A percentile compares a stretch with the other conserved stretches of the same genome.
phyloP scores from a whole-genome alignment of 2,329 filamentous ascomycete species.

The Capronia americana region DNA sequence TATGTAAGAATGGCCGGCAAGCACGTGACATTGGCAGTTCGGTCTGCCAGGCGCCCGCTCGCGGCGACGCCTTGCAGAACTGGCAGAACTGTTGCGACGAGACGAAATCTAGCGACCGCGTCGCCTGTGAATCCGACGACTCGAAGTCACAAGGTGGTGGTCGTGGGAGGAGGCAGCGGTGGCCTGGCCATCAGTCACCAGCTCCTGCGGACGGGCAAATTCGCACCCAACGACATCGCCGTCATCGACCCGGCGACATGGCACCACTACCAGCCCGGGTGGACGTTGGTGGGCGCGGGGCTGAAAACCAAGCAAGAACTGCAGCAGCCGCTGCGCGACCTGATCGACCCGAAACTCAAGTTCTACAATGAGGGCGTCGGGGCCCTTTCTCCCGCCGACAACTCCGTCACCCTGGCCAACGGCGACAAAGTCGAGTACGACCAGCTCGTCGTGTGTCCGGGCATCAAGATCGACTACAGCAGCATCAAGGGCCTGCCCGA shows the following conservation, averaged over 20 bases:
- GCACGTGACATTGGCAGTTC: neutral
- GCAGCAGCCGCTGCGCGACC: constrained; percentile 55
- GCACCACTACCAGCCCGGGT: constrained; percentile 73
- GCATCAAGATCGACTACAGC: constrained; percentile 59
- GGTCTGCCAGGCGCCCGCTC: neutral
- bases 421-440: constrained; percentile 67
- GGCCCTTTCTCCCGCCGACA: constrained; percentile 62
- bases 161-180: constrained; percentile 71
- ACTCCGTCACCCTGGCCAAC: constrained; percentile 61
- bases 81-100: neutral
- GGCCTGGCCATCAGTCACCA: constrained; percentile 72
- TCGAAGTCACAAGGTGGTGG: constrained; percentile 67
- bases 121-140: constrained; percentile 46
- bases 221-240: constrained; percentile 66
- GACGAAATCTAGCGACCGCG: constrained; percentile 40
- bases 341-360: constrained; percentile 67
- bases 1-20: neutral
- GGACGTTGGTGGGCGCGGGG: constrained; percentile 72
- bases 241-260: constrained; percentile 67
- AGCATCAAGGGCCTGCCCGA: constrained; percentile 64
- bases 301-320: constrained; percentile 68
- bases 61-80: neutral
- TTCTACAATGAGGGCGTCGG: constrained; percentile 63
- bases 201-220: constrained; percentile 65
- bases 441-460: constrained; percentile 68